Evolutionary conservation across 495 filamentous ascomycete genomes (phyloP), one percentile per base, ranked within the genome.

Genomic region (Penicillium dipodomyicola): DNA sequence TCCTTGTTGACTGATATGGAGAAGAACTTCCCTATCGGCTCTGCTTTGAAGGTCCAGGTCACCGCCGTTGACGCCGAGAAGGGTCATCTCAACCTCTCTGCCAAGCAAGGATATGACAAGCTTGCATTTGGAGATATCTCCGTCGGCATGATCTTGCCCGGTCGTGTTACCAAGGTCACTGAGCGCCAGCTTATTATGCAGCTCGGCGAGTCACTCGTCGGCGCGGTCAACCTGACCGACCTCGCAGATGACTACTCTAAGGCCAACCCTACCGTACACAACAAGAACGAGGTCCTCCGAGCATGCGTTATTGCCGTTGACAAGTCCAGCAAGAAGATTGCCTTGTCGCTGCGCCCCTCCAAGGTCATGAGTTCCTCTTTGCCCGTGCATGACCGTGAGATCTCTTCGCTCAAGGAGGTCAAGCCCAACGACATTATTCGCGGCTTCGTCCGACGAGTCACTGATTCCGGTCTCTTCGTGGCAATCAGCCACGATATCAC

Each of bases 11-110:
- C 84, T 25, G 81, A 96, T 64, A 71, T 96, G 6, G 80, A 84
- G n/a, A 83, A 86, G 61, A 88, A 87, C 68, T 97, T 94, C 73
- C 93, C 94, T 2, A 71, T 96, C 52, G 94, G 94, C 22, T 94
- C 86, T 35, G 93, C 91, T 4, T 70, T 98, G 42, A 84, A 82
- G 65, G 88, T 89, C 15, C 84, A 85, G 25, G 91, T 96, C 35
- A 82, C 87, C 40, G 75, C 75, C 15, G 85, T 96, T n/a, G 83
- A 97, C 67, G 59, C 77, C n/a, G 79, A 79, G 9, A 86, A 87
- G 56, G 84, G 84, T 44, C 86, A 84, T 48, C 82, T 98, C 54
- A 90, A 97, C 70, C 83, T 98, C 20, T 87, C 88, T 12, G 92
- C 90, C 5, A 84, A 82, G 54, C 79, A 84, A 33, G 64, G 80